Evolutionary conservation across 1,284 basidiomycete species (phyloP).

Genomic region (Papiliotrema laurentii): DNA sequence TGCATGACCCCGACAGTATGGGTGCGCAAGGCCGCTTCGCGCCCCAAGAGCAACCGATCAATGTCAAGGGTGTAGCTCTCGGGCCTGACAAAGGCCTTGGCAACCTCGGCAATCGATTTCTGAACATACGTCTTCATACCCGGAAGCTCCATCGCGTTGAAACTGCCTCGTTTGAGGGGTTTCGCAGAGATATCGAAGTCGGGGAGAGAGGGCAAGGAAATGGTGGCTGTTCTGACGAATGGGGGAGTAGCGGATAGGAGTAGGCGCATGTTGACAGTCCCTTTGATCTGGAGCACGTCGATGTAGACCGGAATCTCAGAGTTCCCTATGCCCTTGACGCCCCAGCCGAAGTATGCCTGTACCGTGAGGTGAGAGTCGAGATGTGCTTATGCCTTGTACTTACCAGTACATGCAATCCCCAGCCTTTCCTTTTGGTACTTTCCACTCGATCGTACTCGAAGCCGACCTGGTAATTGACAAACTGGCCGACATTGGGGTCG

Average conservation of each 20-base stretch:
- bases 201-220: slow-evolving; percentile 45
- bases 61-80: slow-evolving; percentile 45
- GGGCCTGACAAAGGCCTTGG: slow-evolving; percentile 42
- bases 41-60: slow-evolving; percentile 44
- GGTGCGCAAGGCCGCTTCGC: slow-evolving; percentile 35
- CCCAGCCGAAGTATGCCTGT: slow-evolving; percentile 43
- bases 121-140: slow-evolving; percentile 43
- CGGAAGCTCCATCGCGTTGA: slow-evolving; percentile 48
- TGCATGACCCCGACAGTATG: slow-evolving; percentile 42
- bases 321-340: slow-evolving; percentile 42
- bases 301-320: slow-evolving; percentile 43
- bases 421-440: slow-evolving; percentile 30
- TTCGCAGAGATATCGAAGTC: slow-evolving; percentile 47
- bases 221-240: slow-evolving; percentile 41
- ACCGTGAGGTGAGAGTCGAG: background rate
- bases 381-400: background rate
- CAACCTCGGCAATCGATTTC: slow-evolving; percentile 42
- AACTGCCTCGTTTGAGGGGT: slow-evolving; percentile 38
- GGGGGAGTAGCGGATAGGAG: slow-evolving; percentile 46
- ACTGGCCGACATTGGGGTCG: slow-evolving; percentile 37
- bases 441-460: slow-evolving; percentile 37
- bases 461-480: slow-evolving; percentile 46
- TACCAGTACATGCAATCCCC: slow-evolving; percentile 41
- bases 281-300: slow-evolving; percentile 35
- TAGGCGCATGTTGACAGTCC: slow-evolving; percentile 39